These are phyloP conservation scores for Apiospora rasikravindrae DNA, from an alignment of 2,329 filamentous ascomycete genomes.

Conservation along the genomic window DNA sequence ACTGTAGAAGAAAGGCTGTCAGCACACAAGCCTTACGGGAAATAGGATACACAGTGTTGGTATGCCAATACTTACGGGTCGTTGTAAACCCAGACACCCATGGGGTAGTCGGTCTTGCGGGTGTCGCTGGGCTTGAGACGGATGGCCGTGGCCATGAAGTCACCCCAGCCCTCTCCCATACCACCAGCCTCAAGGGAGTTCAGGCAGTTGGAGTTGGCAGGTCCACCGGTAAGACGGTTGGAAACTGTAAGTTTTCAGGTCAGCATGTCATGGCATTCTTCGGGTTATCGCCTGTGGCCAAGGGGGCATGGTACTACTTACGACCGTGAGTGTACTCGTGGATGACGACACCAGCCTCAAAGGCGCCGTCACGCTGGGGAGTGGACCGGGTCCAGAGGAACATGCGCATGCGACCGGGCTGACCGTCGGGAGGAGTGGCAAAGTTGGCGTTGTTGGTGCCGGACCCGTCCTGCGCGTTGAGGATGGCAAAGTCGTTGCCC, in stretches of 20 bases:
- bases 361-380: constrained; percentile 58
- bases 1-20: too few species aligned
- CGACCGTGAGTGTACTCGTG: constrained; percentile 62
- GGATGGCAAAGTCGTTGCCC: constrained; percentile 58
- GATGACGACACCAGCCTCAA: constrained; percentile 64
- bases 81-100: constrained; percentile 52
- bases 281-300: not conserved
- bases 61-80: constrained; percentile 24
- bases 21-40: too few species aligned
- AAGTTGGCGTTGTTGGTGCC: constrained; percentile 64
- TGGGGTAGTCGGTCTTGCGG: constrained; percentile 48
- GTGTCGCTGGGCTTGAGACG: constrained; percentile 51
- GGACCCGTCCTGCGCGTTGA: constrained; percentile 62
- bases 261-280: constrained; percentile 20
- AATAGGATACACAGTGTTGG: too few species aligned
- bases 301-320: too few species aligned
- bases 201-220: constrained; percentile 56
- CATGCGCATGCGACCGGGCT: constrained; percentile 61
- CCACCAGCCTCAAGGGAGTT: constrained; percentile 48
- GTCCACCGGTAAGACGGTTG: constrained; percentile 63
- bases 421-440: constrained; percentile 57
- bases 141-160: constrained; percentile 55
- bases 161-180: constrained; percentile 58
- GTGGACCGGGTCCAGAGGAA: constrained; percentile 58
- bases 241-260: constrained; percentile 42